A percentile compares a stretch with the other conserved stretches of the same genome.
phyloP scores from a whole-genome alignment of 345 rosid genomes.

The Hypericum androsaemum region DNA sequence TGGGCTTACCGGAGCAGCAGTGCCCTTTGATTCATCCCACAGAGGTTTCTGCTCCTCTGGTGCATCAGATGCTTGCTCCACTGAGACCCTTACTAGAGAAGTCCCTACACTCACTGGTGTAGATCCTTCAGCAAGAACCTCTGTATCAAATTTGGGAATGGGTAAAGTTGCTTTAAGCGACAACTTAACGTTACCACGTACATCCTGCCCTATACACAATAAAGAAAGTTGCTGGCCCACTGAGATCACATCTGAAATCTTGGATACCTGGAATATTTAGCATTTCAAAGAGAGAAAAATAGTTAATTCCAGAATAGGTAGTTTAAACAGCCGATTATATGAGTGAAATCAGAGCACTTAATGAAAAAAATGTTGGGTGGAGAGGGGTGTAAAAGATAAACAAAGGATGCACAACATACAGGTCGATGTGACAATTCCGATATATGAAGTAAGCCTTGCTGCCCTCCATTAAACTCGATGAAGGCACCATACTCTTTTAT shows the following conservation, averaged over 20 bases:
- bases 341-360: too few relatives aligned
- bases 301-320: not conserved
- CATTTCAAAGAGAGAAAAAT: conserved; percentile 3
- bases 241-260: conserved; percentile 65
- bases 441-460: conserved; percentile 80
- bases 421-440: conserved; percentile 91
- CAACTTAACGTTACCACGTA: conserved; percentile 86
- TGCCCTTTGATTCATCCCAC: conserved; percentile 13
- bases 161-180: conserved; percentile 63
- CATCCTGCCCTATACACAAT: conserved; percentile 89
- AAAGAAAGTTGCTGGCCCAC: conserved; percentile 67
- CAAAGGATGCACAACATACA: conserved; percentile 31
- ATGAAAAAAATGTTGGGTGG: too few relatives aligned
- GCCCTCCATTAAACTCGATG: conserved; percentile 95
- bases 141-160: conserved; percentile 18
- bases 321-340: not conserved
- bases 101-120: conserved; percentile 26
- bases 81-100: conserved; percentile 36
- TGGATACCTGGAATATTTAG: conserved; percentile 45
- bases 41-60: conserved; percentile 30
- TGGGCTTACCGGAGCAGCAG: conserved; percentile 12
- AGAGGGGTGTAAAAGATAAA: not conserved
- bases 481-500: conserved; percentile 96
- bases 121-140: conserved; percentile 23
- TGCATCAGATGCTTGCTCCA: conserved; percentile 24